Evolutionary conservation across 2,329 filamentous ascomycete genomes (phyloP), one percentile per base, ranked within the genome.

Genomic region (Penicillium sp.): DNA sequence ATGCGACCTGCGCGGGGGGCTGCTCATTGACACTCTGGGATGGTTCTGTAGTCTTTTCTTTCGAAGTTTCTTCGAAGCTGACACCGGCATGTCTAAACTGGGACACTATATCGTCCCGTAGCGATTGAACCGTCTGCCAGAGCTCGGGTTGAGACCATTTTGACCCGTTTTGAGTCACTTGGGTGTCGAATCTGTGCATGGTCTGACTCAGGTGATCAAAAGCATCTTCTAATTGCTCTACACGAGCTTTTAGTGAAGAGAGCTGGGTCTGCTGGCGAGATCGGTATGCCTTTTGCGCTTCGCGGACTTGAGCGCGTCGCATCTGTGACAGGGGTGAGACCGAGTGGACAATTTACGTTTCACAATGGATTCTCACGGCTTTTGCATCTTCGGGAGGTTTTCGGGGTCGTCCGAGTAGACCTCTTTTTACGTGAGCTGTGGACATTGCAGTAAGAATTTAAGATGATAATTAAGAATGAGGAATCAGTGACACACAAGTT

Each of bases 241-340:
- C 53, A 3, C 58, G 42, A 23, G 51, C 43, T 45, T 56, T 54
- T 4, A 58, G 34, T 18, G 56, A 51, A 13, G 42, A 35, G 26
- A 60, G 46, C n/a, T 53, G 47, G 7, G 43, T 49, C 30, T 56
- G 49, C 36, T 60, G 58, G 13, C 58, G 56, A 13, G 47, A 52
- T 42, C 58, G 48, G 43, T 60, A 60, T 16, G 58, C 50, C 39
- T 57, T 46, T 30, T 60, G 58, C 14, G 58, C 58, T 27, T 60
- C 47, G n/a, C 58, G 58, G 3, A 60, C 43, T 16, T 56, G 54
- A 13, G 43, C 46, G 27, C 54, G 54, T 26, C 54, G 44, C 38
- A 26, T 44, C 49, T 56, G 34, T 40, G 18, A 34, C 7, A 26
- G 16, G 30, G 13, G 32, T 51, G 13, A 51, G 47, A 29, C 18